Conservation (phyloP, 768 basidiomycete species). For the Suillus discolor region DNA sequence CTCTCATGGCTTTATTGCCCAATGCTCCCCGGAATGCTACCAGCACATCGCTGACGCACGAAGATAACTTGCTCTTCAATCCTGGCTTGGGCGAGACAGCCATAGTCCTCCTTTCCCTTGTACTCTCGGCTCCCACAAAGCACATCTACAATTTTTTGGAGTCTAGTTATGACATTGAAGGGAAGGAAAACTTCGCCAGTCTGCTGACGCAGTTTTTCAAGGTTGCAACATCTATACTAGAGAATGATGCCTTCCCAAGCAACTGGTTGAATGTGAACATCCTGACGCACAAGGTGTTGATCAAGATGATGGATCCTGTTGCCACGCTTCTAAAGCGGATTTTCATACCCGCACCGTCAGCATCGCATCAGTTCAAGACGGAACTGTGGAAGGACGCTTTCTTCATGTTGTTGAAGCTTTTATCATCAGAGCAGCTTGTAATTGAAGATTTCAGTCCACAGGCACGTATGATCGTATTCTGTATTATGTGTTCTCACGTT, state of each 20-base stretch:
- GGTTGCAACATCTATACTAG: conserved; percentile 77
- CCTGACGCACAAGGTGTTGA: conserved; percentile 82
- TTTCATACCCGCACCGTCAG: conserved; percentile 75
- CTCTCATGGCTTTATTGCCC: conserved; percentile 70
- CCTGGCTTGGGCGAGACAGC: conserved; percentile 85
- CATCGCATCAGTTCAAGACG: conserved; percentile 68
- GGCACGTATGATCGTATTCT: conserved; percentile 42
- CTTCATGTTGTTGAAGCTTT: conserved; percentile 77
- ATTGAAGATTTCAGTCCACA: conserved; percentile 96
- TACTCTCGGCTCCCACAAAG: conserved; percentile 78
- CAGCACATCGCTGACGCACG: conserved; percentile 41
- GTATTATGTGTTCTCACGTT: conserved; percentile 10
- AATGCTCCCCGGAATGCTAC: conserved; percentile 48
- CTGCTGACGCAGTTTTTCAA: conserved; percentile 81
- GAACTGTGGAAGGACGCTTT: conserved; percentile 83
- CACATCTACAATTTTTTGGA: conserved; percentile 81
- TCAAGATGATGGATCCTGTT: conserved; percentile 87
- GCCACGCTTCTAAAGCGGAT: conserved; percentile 74
- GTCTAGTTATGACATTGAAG: conserved; percentile 85
- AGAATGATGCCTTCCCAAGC: conserved; percentile 85
- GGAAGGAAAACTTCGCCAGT: conserved; percentile 71
- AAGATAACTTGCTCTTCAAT: conserved; percentile 61
- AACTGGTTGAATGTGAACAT: conserved; percentile 93
- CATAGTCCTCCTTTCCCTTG: conserved; percentile 78
- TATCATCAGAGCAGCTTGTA: conserved; percentile 88